Evolutionary conservation across 805 yeast species (phyloP).

Genomic region (Scheffersomyces lignosus): DNA sequence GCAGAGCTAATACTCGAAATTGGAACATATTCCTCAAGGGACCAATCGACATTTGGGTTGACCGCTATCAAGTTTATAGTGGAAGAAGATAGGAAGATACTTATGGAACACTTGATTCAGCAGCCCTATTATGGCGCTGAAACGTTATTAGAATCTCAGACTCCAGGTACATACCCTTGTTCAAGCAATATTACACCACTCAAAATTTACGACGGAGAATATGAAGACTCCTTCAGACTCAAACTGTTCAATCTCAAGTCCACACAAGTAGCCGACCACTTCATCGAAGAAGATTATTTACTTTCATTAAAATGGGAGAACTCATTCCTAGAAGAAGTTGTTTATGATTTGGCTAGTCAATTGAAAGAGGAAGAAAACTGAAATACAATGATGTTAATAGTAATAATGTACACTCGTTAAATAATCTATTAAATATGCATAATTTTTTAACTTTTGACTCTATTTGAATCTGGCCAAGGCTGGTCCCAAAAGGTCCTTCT

Average conservation of each 20-base stretch:
- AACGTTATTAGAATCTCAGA: no score
- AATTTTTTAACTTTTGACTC: slow-evolving; percentile 4
- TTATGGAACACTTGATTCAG: no score
- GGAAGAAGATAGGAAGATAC: slow-evolving; percentile 12
- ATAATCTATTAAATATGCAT: not conserved
- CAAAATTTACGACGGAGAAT: no score
- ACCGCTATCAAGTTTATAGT: slow-evolving; percentile 15
- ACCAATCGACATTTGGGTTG: slow-evolving; percentile 19
- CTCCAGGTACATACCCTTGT: no score
- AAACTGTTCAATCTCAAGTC: not conserved
- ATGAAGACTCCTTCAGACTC: no score
- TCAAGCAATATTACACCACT: no score
- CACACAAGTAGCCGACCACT: slow-evolving; percentile 1
- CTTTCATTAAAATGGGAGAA: slow-evolving; percentile 25
- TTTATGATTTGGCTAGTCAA: no score
- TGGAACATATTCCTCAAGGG: slow-evolving; percentile 20
- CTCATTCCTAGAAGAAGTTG: slow-evolving; percentile 14
- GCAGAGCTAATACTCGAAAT: slow-evolving; percentile 18
- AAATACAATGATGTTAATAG: no score
- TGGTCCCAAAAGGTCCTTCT: slow-evolving; percentile 51
- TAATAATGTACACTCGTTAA: slow-evolving; percentile 2
- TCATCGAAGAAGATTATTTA: slow-evolving; percentile 12
- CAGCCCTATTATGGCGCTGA: no score
- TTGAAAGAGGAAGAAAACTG: no score
- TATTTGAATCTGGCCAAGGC: slow-evolving; percentile 52